Conservation (phyloP, 176 grass and related monocot genomes). For the Calamus simplicifolius region DNA sequence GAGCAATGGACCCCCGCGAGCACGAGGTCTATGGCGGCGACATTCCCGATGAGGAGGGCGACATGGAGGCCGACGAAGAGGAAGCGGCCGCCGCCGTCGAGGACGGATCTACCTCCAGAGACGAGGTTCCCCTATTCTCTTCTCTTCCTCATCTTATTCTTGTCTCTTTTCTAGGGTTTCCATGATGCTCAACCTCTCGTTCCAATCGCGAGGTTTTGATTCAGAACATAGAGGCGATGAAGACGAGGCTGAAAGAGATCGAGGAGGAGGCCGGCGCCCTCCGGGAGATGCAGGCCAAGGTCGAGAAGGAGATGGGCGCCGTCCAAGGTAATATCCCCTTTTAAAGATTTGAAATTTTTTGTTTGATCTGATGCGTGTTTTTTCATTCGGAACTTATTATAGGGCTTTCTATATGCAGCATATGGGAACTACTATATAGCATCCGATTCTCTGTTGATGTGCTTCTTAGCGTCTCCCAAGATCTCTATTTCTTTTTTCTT, state of each 20-base stretch:
- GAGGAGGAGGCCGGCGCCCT: constrained; percentile 32
- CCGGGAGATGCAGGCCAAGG: constrained; percentile 35
- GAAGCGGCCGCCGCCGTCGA: neutral
- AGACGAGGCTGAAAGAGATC: constrained; percentile 32
- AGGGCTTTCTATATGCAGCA: too few species aligned
- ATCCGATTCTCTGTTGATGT: too few species aligned
- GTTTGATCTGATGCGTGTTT: too few species aligned
- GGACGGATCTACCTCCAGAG: constrained; percentile 14
- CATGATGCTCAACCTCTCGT: neutral
- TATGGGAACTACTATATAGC: too few species aligned
- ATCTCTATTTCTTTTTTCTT: too few species aligned
- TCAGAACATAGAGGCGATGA: constrained; percentile 33
- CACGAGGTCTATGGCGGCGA: neutral
- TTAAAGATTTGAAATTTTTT: neutral
- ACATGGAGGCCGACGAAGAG: neutral
- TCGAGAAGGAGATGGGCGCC: constrained; percentile 30
- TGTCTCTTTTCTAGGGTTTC: neutral
- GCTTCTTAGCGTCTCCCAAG: too few species aligned
- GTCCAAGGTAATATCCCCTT: constrained; percentile 10
- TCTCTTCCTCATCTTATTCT: neutral
- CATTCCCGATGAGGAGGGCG: neutral
- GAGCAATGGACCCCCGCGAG: neutral
- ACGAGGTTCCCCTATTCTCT: constrained; percentile 15
- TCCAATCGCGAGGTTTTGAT: neutral
- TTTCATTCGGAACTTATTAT: too few species aligned